Percentiles rank a stretch among this genome's conserved stretches.
phyloP scores from a whole-genome alignment of 257 asterid genomes.

The Solanum gandarillasii region DNA sequence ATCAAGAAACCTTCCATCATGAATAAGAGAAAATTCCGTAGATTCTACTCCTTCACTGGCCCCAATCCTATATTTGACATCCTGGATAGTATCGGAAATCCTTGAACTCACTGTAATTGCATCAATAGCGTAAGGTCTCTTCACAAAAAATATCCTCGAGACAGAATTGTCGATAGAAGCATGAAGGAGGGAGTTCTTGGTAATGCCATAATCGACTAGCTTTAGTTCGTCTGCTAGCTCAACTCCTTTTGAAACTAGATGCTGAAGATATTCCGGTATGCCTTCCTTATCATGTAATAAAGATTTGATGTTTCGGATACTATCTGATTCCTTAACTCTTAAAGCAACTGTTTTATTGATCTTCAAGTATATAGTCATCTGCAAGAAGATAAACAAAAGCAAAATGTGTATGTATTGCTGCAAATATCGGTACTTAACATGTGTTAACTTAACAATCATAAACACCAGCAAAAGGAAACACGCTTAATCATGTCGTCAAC shows the following conservation, averaged over 20 bases:
- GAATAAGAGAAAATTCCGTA: not conserved
- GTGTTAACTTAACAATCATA: not conserved
- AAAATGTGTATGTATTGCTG: not conserved
- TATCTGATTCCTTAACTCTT: constrained; percentile 8
- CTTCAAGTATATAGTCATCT: constrained; percentile 11
- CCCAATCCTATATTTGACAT: constrained; percentile 1
- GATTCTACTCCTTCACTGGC: constrained; percentile 1
- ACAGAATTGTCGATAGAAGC: not conserved
- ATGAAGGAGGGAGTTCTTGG: constrained; percentile 6
- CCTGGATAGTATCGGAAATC: constrained; percentile 6
- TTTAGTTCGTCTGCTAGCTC: constrained; percentile 1
- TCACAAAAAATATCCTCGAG: not conserved
- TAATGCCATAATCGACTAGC: constrained; percentile 4
- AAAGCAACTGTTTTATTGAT: constrained; percentile 7
- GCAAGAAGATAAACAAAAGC: not conserved
- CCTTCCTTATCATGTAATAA: constrained; percentile 11
- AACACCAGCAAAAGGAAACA: not conserved
- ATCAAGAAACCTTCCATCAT: constrained; percentile 13
- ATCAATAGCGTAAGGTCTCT: not conserved
- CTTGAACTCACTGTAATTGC: constrained; percentile 4
- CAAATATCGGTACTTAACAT: not conserved
- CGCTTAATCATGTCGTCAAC: not conserved
- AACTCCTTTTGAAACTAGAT: constrained; percentile 1
- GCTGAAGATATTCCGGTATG: constrained; percentile 11
- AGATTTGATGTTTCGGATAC: constrained; percentile 6